phyloP scores from a whole-genome alignment of 495 filamentous ascomycete species.

The Daldinia bambusicola region DNA sequence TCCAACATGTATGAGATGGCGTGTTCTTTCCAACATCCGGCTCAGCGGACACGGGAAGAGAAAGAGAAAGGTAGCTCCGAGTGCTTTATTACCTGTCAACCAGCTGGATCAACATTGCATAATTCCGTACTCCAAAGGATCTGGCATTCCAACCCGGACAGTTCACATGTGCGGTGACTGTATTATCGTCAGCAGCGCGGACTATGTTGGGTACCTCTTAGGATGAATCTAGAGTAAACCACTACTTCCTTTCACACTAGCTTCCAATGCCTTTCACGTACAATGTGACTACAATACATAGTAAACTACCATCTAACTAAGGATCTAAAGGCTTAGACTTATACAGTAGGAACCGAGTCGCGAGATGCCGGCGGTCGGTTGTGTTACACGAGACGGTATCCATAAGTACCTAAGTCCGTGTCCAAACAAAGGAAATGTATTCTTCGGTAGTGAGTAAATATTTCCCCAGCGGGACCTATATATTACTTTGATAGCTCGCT shows the following conservation, averaged over 20 bases:
- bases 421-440: conserved; percentile 12
- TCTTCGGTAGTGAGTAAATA: background rate
- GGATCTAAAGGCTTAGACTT: background rate
- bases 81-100: too few species aligned
- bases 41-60: too few species aligned
- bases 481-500: conserved; percentile 3
- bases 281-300: background rate
- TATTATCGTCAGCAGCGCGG: too few species aligned
- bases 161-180: background rate
- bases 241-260: background rate
- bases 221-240: background rate
- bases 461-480: conserved; percentile 7
- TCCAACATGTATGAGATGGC: too few species aligned
- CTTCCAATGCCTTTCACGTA: background rate
- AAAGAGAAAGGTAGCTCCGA: too few species aligned
- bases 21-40: too few species aligned
- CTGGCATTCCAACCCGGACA: background rate
- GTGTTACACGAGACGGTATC: conserved; percentile 11
- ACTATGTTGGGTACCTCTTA: too few species aligned
- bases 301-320: background rate
- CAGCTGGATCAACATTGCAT: conserved; percentile 11
- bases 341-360: background rate
- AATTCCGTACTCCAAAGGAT: background rate
- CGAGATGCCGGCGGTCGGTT: conserved; percentile 6
- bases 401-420: conserved; percentile 20